Evolutionary conservation across 768 basidiomycete genomes (phyloP), one percentile per base, ranked within the genome.

Genomic region (Boletus rubescentipes): DNA sequence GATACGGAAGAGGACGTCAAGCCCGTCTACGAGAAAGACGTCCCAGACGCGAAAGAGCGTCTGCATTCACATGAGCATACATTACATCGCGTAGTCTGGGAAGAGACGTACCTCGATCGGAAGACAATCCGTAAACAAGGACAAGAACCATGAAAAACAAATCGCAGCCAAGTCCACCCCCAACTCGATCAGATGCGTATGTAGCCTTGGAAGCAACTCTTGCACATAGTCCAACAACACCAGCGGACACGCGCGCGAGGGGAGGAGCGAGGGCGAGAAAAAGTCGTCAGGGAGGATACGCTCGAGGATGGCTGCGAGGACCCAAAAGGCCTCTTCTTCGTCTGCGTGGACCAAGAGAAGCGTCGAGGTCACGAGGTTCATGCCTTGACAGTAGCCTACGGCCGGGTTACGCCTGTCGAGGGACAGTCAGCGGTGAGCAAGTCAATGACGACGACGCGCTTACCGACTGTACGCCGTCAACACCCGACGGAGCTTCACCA

Each of bases 301-400:
- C 68, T 96, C 93, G 39, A 98, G 84, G 60, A 98, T 88, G 12
- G 91, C 91, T 0, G 85, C 76, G 11, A 98, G 86, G 31, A 89
- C 89, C 95, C 95, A 98, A 65, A 97, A 98, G 0, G 96, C 96
- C 55, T 96, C 93, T 73, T 98, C 95, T 70, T 99, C 96, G 58
- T 96, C 89, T 0, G 93, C 91, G 58, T 96, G 87, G 0, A 93
- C 92, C 2, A 99, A 81, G 0, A 99, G 79, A 2, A 99, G 78
- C 0, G 96, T 98, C 3, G 97, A 98, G 0, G 95, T 91, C 59
- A 99, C 85, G 53, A 98, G 84, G 69, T 97, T 94, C 91, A 95
- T 94, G 42, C 91, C 91, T 71, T 95, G 93, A 59, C 91, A 96
- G 66, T 97, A 98, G 0, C 97, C 97, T 7, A 98, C 92, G 0